Percentiles rank a stretch among this genome's conserved stretches.
phyloP scores from a whole-genome alignment of 1,139 yeast species.

The Taphrina deformans region DNA sequence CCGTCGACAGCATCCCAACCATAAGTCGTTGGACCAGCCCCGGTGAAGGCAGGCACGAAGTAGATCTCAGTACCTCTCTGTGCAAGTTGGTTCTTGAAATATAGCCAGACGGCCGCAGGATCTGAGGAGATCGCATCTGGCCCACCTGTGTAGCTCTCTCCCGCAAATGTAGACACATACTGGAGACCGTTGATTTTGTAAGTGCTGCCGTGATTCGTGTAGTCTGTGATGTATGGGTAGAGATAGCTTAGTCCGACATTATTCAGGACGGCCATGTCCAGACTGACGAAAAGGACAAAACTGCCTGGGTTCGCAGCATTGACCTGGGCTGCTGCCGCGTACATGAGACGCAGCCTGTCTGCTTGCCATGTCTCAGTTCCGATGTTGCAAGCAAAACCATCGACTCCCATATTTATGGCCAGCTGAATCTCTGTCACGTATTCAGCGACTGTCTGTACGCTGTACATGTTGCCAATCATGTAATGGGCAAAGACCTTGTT shows the following conservation, averaged over 20 bases:
- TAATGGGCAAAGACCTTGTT: constrained; percentile 37
- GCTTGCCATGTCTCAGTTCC: constrained; percentile 34
- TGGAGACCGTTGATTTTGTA: constrained; percentile 24
- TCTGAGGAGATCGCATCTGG: not conserved
- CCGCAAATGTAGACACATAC: constrained; percentile 35
- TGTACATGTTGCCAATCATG: constrained; percentile 34
- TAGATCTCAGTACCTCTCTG: constrained; percentile 19
- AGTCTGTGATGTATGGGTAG: constrained; percentile 15
- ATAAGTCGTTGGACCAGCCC: constrained; percentile 10
- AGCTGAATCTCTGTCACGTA: constrained; percentile 24
- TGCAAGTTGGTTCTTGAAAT: constrained; percentile 31
- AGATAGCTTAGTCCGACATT: not conserved
- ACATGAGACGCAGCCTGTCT: constrained; percentile 23
- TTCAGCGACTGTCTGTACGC: not conserved
- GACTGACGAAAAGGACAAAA: constrained; percentile 31
- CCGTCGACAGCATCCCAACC: constrained; percentile 36
- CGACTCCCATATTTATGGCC: constrained; percentile 34
- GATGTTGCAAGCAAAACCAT: constrained; percentile 37
- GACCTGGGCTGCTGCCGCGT: constrained; percentile 37
- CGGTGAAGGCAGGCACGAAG: constrained; percentile 35
- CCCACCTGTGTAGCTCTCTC: constrained; percentile 19
- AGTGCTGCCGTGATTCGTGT: constrained; percentile 24
- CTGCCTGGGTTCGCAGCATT: not conserved
- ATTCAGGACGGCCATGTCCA: constrained; percentile 33
- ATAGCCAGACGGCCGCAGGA: constrained; percentile 31